Evolutionary conservation across 2,329 filamentous ascomycete genomes (phyloP), one percentile per base, ranked within the genome.

Genomic region (Achaetomium macrosporum): DNA sequence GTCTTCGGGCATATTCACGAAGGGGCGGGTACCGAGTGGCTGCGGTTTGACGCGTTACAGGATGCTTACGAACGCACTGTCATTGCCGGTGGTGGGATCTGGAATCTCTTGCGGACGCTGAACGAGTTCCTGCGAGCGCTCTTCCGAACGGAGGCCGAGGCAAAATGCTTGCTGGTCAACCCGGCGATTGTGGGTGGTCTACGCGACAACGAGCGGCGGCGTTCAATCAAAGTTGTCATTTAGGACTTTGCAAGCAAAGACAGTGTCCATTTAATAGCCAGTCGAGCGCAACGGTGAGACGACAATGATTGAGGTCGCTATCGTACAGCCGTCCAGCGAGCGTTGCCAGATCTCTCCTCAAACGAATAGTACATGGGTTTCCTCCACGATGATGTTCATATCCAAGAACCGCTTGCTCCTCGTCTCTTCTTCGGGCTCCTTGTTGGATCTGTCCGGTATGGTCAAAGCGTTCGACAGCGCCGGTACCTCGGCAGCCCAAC

Each of bases 1-100:
- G 65, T 71, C 13, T 72, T 70, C 53, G 68, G 70, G 5, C 69
- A 73, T 52, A 58, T 71, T 3, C 68, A 71, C 46, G 65, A 48
- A 30, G 59, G 56, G 7, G 41, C 46, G 2, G 56, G 53, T 1
- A 54, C 33, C 1, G 71, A 59, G 46, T 53, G 50, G 50, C 35
- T 59, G 15, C 41, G 17, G 25, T 59, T 53, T 37, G 52, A 57
- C 29, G 53, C 12, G 12, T 13, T 59, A 15, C 51, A 58, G 15
- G 39, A 36, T 5, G 49, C 49, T 1, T 56, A 54, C 25, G 47
- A 56, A 39, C 25, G 50, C 5, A 47, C 36, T 11, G 40, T 53
- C 19, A 11, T 44, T 9, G 41, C 37, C 5, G 49, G 50, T 6
- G 50, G 49, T 5, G 56, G 55, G 10, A 13, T 57, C 9, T 50